phyloP scores from a whole-genome alignment of 305 asterid genomes.

The Salvia sclarea region DNA sequence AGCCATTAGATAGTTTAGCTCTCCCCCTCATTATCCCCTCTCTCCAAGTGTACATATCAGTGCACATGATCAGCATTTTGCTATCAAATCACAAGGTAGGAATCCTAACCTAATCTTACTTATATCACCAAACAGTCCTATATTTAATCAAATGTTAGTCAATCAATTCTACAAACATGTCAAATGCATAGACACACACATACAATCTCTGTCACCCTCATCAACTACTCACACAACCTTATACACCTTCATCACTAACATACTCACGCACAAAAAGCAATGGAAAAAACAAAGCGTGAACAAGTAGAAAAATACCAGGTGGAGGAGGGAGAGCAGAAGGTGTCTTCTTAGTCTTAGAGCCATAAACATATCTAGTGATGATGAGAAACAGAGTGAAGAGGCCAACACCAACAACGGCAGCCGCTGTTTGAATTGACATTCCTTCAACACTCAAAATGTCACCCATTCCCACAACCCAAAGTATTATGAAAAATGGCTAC shows the following conservation, averaged over 20 bases:
- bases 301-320: constrained; percentile 43
- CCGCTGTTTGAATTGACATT: constrained; percentile 37
- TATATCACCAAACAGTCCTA: background rate
- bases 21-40: too few species aligned
- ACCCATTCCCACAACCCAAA: constrained; percentile 38
- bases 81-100: background rate
- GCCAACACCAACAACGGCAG: constrained; percentile 47
- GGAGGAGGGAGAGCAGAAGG: constrained; percentile 45
- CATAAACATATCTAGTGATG: constrained; percentile 31
- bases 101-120: too few species aligned
- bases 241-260: background rate
- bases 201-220: too few species aligned
- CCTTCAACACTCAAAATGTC: constrained; percentile 40
- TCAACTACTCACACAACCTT: too few species aligned
- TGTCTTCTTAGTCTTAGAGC: constrained; percentile 37
- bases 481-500: too few species aligned
- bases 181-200: background rate
- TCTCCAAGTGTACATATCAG: background rate
- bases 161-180: constrained; percentile 20
- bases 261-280: background rate
- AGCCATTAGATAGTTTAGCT: background rate
- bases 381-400: constrained; percentile 46
- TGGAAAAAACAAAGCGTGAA: background rate
- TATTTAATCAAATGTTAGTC: background rate
- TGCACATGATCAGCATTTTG: background rate